A percentile compares a stretch with the other conserved stretches of the same genome.
Conservation (phyloP, 2,329 filamentous ascomycete species). For the Aspergillus fumigatiaffinis region DNA sequence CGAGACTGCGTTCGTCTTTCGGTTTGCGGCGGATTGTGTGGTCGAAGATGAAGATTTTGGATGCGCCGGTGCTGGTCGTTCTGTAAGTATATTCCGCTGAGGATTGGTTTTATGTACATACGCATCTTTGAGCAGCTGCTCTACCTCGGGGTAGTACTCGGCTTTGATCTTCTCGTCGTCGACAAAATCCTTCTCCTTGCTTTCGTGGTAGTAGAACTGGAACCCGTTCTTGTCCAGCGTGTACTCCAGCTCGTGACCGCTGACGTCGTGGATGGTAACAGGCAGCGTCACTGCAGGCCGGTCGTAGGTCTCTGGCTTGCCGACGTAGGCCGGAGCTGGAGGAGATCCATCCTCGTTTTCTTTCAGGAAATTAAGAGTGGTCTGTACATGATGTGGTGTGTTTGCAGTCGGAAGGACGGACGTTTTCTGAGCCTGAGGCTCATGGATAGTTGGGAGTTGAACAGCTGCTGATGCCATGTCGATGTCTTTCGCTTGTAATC, state of each 20-base stretch:
- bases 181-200: conserved; percentile 36
- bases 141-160: conserved; percentile 46
- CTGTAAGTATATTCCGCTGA: background rate
- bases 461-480: conserved; percentile 31
- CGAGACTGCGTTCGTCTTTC: conserved; percentile 30
- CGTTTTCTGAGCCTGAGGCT: conserved; percentile 7
- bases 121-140: conserved; percentile 44
- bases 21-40: conserved; percentile 45
- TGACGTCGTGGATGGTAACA: conserved; percentile 41
- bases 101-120: conserved; percentile 10
- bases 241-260: conserved; percentile 41
- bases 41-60: conserved; percentile 47
- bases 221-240: conserved; percentile 47
- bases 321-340: conserved; percentile 36
- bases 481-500: background rate
- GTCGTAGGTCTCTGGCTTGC: conserved; percentile 39
- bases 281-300: conserved; percentile 38
- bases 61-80: conserved; percentile 36
- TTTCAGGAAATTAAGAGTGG: conserved; percentile 47
- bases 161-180: conserved; percentile 40
- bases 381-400: conserved; percentile 35
- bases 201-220: conserved; percentile 40
- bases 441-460: conserved; percentile 14
- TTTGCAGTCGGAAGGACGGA: conserved; percentile 11
- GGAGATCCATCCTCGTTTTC: conserved; percentile 42